Conservation (phyloP, 2,329 filamentous ascomycete species). For the Mycosphaerella sp. region DNA sequence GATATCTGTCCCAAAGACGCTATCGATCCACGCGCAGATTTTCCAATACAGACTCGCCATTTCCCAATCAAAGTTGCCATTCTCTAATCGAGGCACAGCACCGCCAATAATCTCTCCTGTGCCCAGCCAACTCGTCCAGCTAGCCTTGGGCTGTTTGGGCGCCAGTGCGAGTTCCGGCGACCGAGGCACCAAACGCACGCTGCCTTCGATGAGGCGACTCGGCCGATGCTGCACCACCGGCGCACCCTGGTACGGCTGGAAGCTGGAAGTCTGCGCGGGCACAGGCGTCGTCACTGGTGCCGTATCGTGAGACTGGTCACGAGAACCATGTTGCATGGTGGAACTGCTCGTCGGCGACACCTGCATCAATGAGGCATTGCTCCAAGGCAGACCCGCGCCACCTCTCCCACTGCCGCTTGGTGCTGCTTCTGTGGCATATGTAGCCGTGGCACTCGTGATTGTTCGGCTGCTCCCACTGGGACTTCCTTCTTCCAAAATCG, state of each 20-base stretch:
- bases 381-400: slow-evolving; percentile 9
- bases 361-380: slow-evolving; percentile 1
- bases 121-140: slow-evolving; percentile 36
- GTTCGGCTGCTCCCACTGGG: slow-evolving; percentile 34
- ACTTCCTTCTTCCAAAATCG: slow-evolving; percentile 21
- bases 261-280: slow-evolving; percentile 4
- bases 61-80: slow-evolving; percentile 71
- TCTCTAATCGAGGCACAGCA: slow-evolving; percentile 64
- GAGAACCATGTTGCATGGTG: not conserved
- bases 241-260: slow-evolving; percentile 1
- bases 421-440: slow-evolving; percentile 19
- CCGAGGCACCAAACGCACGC: slow-evolving; percentile 2
- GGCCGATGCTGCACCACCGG: slow-evolving; percentile 4
- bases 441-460: slow-evolving; percentile 38
- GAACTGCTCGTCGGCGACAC: slow-evolving; percentile 12
- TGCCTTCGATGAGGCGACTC: slow-evolving; percentile 7
- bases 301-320: not conserved
- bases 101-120: slow-evolving; percentile 61
- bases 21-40: slow-evolving; percentile 53
- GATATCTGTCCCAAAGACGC: slow-evolving; percentile 52
- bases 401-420: slow-evolving; percentile 4
- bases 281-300: slow-evolving; percentile 3
- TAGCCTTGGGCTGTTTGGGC: slow-evolving; percentile 38
- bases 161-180: slow-evolving; percentile 41
- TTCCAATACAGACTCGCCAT: slow-evolving; percentile 55